A percentile compares a stretch with the other conserved stretches of the same genome.
Evolutionary conservation across 352 stramenopile genomes (phyloP).

Genomic region (Phytophthora rubi): DNA sequence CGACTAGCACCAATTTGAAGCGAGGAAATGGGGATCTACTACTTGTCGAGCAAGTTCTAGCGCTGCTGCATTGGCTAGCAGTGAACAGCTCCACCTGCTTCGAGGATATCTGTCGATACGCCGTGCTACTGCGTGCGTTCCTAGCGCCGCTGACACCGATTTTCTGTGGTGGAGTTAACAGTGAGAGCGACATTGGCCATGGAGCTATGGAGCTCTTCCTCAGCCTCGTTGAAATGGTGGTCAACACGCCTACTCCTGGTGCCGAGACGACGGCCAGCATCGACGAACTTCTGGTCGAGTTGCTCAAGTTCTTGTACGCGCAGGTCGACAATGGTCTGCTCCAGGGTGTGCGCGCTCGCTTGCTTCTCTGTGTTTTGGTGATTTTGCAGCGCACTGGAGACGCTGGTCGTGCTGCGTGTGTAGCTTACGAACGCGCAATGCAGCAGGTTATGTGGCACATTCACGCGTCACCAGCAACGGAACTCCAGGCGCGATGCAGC

Average conservation of each 20-base stretch:
- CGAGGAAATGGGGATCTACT: constrained; percentile 6
- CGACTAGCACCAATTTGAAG: neutral
- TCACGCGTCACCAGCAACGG: constrained; percentile 25
- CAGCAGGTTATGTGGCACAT: constrained; percentile 61
- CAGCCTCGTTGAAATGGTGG: constrained; percentile 43
- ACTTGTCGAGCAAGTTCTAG: constrained; percentile 41
- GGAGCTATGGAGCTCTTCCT: constrained; percentile 34
- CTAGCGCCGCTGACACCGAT: constrained; percentile 21
- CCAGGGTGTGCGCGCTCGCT: constrained; percentile 42
- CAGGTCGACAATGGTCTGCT: constrained; percentile 44
- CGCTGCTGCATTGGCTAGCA: constrained; percentile 43
- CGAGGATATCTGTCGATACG: constrained; percentile 34
- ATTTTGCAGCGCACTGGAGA: constrained; percentile 67
- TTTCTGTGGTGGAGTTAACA: constrained; percentile 20
- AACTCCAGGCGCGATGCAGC: constrained; percentile 49
- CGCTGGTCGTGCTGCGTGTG: constrained; percentile 48
- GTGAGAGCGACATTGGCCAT: constrained; percentile 2
- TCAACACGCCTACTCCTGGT: constrained; percentile 26
- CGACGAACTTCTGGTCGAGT: constrained; percentile 43
- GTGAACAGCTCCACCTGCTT: constrained; percentile 36
- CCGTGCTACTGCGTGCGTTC: constrained; percentile 35
- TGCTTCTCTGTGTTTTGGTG: constrained; percentile 60
- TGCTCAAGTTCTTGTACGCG: constrained; percentile 52
- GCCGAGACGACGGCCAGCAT: constrained; percentile 38
- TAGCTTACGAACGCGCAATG: constrained; percentile 62